Percentiles rank a stretch among this genome's conserved stretches.
Conservation (phyloP, 495 filamentous ascomycete genomes). For the Tuber brumale region DNA sequence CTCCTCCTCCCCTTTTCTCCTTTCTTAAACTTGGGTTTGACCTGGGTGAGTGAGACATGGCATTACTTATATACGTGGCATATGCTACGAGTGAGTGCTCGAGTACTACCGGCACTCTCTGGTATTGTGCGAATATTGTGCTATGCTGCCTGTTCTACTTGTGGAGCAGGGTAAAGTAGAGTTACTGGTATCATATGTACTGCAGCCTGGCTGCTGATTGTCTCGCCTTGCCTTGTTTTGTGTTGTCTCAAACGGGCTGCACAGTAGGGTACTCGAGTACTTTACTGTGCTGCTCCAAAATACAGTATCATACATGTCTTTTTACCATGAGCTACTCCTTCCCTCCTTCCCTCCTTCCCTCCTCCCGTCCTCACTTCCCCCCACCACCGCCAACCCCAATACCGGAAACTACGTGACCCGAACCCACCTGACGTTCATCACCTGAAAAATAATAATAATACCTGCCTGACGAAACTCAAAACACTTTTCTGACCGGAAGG, state of each 20-base stretch:
- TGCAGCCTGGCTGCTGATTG: not conserved
- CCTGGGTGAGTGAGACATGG: not conserved
- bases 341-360: not conserved
- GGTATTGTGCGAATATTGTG: not conserved
- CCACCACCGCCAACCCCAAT: not conserved
- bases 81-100: not conserved
- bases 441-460: not conserved
- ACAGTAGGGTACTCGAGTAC: not conserved
- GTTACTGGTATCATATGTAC: not conserved
- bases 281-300: not conserved
- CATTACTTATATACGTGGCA: not conserved
- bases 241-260: not conserved
- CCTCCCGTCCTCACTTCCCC: not conserved
- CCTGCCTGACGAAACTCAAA: not conserved
- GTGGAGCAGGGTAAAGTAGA: not conserved
- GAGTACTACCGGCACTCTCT: not conserved
- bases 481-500: not conserved
- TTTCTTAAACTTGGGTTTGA: not conserved
- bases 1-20: not conserved
- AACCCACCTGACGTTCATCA: not conserved
- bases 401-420: not conserved
- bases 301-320: not conserved
- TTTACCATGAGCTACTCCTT: not conserved
- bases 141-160: not conserved
- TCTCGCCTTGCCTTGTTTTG: not conserved